phyloP scores from a whole-genome alignment of 108 stramenopile species.

The Skeletonema menzelii region DNA sequence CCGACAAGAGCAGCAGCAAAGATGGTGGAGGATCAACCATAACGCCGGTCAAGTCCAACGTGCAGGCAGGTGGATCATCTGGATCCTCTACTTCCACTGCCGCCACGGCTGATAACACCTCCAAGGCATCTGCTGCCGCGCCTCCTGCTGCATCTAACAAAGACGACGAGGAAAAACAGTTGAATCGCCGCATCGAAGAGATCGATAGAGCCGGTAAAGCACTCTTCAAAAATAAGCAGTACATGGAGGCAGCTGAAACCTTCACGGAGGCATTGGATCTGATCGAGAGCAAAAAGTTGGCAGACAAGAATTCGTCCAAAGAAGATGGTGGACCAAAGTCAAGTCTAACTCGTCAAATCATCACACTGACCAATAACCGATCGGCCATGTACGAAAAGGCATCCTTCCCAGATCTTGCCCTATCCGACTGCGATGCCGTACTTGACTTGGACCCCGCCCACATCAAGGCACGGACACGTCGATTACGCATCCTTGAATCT shows the following conservation, averaged over 20 bases:
- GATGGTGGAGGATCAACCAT: constrained; percentile 7
- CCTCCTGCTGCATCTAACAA: not conserved
- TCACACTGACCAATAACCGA: constrained; percentile 90
- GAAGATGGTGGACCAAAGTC: constrained; percentile 10
- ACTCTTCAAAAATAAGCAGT: constrained; percentile 81
- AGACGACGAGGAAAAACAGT: constrained; percentile 29
- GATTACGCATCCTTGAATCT: constrained; percentile 78
- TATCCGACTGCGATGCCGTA: constrained; percentile 75
- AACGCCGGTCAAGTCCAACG: constrained; percentile 47
- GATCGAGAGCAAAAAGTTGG: constrained; percentile 44
- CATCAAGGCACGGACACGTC: constrained; percentile 81
- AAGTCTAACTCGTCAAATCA: constrained; percentile 66
- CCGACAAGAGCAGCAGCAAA: not conserved
- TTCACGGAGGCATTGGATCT: constrained; percentile 83
- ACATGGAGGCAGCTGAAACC: constrained; percentile 74
- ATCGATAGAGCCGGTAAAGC: constrained; percentile 86
- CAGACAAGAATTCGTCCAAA: not conserved
- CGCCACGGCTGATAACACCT: constrained; percentile 3
- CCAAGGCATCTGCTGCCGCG: constrained; percentile 7
- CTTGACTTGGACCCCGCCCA: constrained; percentile 66
- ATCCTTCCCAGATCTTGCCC: constrained; percentile 71
- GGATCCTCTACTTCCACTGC: constrained; percentile 2
- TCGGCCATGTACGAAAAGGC: constrained; percentile 94
- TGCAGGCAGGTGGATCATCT: not conserved
- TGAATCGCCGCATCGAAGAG: constrained; percentile 79